Conservation (phyloP, 148 eudicot species). For the Arctostaphylos glauca region DNA sequence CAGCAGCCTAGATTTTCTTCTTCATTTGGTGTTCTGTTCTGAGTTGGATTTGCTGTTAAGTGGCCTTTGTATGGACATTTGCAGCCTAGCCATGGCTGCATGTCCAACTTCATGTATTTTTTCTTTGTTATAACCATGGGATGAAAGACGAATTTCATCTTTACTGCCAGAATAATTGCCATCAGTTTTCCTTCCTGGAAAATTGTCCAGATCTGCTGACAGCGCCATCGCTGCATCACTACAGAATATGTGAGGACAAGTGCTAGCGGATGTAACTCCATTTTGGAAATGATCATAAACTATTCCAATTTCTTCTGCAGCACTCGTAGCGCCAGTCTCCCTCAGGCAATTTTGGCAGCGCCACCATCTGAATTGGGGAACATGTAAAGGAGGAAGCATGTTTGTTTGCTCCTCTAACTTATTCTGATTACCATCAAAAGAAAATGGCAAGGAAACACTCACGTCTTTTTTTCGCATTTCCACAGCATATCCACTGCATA, state of each 20-base stretch:
- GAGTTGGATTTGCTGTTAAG: too few species aligned
- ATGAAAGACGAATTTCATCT: constrained; percentile 17
- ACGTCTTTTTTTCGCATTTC: constrained; percentile 54
- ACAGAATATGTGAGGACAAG: constrained; percentile 7
- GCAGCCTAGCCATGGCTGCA: too few species aligned
- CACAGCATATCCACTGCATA: constrained; percentile 63
- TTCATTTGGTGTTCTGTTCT: too few species aligned
- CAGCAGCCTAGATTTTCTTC: too few species aligned
- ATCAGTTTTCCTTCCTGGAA: constrained; percentile 15
- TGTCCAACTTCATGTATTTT: constrained; percentile 18
- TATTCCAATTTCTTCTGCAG: constrained; percentile 14
- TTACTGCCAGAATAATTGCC: constrained; percentile 26
- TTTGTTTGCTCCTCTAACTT: constrained; percentile 20
- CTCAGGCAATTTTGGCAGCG: constrained; percentile 40
- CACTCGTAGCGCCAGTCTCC: constrained; percentile 23
- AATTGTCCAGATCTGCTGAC: constrained; percentile 13
- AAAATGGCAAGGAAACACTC: constrained; percentile 51
- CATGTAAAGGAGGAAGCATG: constrained; percentile 51
- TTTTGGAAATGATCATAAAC: constrained; percentile 2
- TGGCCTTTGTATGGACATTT: too few species aligned
- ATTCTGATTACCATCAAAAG: constrained; percentile 16
- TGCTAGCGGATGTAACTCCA: constrained; percentile 7
- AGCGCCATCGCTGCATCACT: background rate
- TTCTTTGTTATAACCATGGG: constrained; percentile 21
- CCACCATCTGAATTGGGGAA: constrained; percentile 61